phyloP scores from a whole-genome alignment of 1,139 yeast genomes.

The Protomyces macrosporus region DNA sequence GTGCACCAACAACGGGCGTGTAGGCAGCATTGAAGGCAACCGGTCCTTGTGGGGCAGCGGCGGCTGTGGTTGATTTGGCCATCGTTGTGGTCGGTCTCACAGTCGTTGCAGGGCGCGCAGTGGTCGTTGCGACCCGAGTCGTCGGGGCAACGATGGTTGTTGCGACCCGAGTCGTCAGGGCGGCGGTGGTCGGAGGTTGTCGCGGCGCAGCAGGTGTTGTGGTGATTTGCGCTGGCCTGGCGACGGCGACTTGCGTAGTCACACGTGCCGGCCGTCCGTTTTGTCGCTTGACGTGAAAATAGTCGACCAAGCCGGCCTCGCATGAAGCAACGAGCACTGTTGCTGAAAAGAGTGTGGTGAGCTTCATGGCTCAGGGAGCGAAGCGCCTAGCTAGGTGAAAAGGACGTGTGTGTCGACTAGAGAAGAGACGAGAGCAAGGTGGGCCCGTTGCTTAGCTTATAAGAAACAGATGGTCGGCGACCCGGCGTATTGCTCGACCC shows the following conservation, averaged over 20 bases:
- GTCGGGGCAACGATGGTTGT: not conserved
- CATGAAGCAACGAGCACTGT: not conserved
- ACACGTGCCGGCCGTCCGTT: not conserved
- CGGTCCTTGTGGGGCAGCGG: not conserved
- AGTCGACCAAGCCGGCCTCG: not conserved
- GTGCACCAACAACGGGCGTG: slow-evolving; percentile 10
- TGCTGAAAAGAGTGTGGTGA: not conserved
- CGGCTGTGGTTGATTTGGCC: not conserved
- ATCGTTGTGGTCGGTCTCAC: not conserved
- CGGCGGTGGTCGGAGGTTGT: not conserved
- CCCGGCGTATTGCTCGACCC: no score
- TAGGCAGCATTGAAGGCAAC: not conserved
- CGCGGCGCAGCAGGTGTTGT: not conserved
- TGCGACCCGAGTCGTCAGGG: not conserved
- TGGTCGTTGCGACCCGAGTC: not conserved
- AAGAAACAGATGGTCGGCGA: no score
- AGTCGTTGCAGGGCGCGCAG: not conserved
- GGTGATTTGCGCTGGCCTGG: not conserved
- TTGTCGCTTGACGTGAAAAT: not conserved
- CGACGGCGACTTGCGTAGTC: not conserved
- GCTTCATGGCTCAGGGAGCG: not conserved
- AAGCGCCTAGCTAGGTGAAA: not conserved
- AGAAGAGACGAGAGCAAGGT: not conserved
- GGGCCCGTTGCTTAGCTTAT: not conserved
- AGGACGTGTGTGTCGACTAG: not conserved